Evolutionary conservation across 139 green algal species (phyloP).

Genomic region (Dunaliella sp.): DNA sequence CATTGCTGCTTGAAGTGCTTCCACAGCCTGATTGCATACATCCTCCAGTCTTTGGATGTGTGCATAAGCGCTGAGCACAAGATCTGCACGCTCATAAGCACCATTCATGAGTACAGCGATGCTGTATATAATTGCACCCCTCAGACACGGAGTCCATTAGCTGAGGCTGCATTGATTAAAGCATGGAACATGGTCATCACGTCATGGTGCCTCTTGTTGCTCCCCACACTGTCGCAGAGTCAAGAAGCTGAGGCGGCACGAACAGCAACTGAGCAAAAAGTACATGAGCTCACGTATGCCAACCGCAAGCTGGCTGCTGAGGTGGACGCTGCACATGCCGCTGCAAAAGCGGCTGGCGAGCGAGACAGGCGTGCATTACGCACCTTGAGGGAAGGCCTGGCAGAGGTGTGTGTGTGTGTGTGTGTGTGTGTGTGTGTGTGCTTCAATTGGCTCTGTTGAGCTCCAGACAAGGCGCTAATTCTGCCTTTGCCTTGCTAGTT

Average conservation of each 20-base stretch:
- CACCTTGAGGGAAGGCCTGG: slow-evolving; percentile 29
- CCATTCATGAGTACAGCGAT: too few species aligned
- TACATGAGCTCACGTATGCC: slow-evolving; percentile 46
- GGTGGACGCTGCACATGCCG: slow-evolving; percentile 38
- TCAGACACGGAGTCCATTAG: background rate
- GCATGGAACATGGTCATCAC: background rate
- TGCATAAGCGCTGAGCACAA: background rate
- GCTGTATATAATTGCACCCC: too few species aligned
- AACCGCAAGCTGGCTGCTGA: slow-evolving; percentile 62
- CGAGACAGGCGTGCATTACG: slow-evolving; percentile 27
- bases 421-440: too few species aligned
- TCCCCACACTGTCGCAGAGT: background rate
- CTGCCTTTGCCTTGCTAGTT: too few species aligned
- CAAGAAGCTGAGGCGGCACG: slow-evolving; percentile 38
- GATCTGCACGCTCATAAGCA: background rate
- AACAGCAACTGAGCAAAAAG: background rate
- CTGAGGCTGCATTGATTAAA: background rate
- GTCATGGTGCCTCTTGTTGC: background rate
- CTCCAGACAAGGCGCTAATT: too few species aligned
- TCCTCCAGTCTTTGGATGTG: background rate
- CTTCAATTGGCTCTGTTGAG: too few species aligned
- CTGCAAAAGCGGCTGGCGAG: slow-evolving; percentile 10
- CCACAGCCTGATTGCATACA: too few species aligned
- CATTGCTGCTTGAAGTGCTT: too few species aligned
- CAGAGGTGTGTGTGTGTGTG: slow-evolving; percentile 28